phyloP scores from a whole-genome alignment of 2,329 filamentous ascomycete genomes.

The Rutstroemia sp. region DNA sequence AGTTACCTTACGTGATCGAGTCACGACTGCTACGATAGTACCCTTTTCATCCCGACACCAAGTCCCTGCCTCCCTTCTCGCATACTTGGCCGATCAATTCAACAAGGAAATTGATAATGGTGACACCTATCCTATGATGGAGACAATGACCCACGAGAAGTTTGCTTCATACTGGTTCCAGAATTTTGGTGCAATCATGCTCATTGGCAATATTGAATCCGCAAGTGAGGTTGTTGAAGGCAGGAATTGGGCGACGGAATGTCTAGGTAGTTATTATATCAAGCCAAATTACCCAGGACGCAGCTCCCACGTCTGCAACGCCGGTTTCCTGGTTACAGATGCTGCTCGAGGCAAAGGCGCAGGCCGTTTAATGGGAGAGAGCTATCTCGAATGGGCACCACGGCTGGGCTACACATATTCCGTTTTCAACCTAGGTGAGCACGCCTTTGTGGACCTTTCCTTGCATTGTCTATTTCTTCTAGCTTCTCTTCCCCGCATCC shows the following conservation, averaged over 20 bases:
- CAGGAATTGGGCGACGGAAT: conserved; percentile 57
- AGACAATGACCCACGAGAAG: conserved; percentile 50
- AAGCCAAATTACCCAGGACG: conserved; percentile 70
- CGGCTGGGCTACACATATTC: conserved; percentile 62
- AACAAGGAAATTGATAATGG: conserved; percentile 67
- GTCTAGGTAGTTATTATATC: conserved; percentile 65
- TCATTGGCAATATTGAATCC: conserved; percentile 55
- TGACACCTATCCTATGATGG: conserved; percentile 65
- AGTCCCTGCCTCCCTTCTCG: conserved; percentile 53
- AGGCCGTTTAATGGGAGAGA: conserved; percentile 48
- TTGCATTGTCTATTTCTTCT: too few relatives aligned
- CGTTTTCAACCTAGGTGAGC: conserved; percentile 54
- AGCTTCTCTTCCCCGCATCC: too few relatives aligned
- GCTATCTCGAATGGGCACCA: conserved; percentile 50
- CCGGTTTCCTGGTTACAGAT: conserved; percentile 49
- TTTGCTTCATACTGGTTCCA: conserved; percentile 69
- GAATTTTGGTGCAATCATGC: conserved; percentile 65
- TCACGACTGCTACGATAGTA: conserved; percentile 60
- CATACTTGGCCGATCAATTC: conserved; percentile 58
- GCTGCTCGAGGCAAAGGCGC: conserved; percentile 48
- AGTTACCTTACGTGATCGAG: conserved; percentile 58
- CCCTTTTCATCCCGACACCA: conserved; percentile 56
- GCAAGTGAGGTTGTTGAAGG: conserved; percentile 40
- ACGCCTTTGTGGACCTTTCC: too few relatives aligned
- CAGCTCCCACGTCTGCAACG: conserved; percentile 67